Evolutionary conservation across 768 basidiomycete species (phyloP).

Genomic region (Kockovaella imperatae): DNA sequence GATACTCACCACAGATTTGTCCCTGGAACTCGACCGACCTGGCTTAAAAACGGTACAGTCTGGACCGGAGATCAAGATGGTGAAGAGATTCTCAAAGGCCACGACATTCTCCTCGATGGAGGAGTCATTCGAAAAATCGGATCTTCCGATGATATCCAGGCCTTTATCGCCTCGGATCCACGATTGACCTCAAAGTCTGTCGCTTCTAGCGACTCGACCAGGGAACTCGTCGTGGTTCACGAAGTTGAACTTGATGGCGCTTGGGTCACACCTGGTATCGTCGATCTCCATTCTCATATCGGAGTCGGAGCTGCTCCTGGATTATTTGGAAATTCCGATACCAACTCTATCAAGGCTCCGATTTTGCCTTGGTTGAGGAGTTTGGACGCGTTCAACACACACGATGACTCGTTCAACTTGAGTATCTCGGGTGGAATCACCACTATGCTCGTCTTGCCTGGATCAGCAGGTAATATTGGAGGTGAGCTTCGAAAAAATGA

Average conservation of each 20-base stretch:
- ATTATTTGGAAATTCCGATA: conserved; percentile 51
- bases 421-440: conserved; percentile 84
- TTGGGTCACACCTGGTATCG: conserved; percentile 70
- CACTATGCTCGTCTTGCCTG: conserved; percentile 71
- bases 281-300: conserved; percentile 69
- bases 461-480: conserved; percentile 46
- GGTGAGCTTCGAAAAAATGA: too few species aligned
- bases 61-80: conserved; percentile 67
- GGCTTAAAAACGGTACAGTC: conserved; percentile 63
- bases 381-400: conserved; percentile 77
- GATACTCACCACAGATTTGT: too few species aligned
- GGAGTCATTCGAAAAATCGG: conserved; percentile 60
- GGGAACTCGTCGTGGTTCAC: conserved; percentile 45
- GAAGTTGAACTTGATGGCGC: conserved; percentile 57
- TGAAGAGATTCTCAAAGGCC: conserved; percentile 52
- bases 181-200: too few species aligned
- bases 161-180: too few species aligned
- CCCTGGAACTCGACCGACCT: conserved; percentile 51
- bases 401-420: conserved; percentile 64
- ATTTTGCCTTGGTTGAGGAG: conserved; percentile 57
- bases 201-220: too few species aligned
- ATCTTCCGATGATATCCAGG: conserved; percentile 47
- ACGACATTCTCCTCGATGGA: conserved; percentile 57
- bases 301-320: conserved; percentile 62
- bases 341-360: conserved; percentile 61